A percentile compares a stretch with the other conserved stretches of the same genome.
These are phyloP conservation scores for Solanum arcanum DNA, from an alignment of 257 asterid species.

Conservation along the genomic window DNA sequence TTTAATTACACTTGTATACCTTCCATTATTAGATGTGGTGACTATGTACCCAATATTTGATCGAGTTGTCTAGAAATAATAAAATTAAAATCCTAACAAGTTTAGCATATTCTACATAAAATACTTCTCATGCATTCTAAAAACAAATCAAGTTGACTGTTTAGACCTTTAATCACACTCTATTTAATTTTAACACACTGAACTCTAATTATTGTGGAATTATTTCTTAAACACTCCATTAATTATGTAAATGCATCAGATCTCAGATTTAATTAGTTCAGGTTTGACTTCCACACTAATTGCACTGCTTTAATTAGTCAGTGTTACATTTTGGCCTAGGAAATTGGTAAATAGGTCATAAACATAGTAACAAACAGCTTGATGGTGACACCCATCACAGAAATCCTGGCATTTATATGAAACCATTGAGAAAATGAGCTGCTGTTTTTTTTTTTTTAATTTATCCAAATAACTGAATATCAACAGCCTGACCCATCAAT, in stretches of 20 bases:
- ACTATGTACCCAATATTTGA: neutral
- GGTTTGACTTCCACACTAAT: neutral
- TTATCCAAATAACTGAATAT: neutral
- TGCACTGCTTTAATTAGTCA: neutral
- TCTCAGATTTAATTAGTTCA: neutral
- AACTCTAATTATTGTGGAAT: neutral
- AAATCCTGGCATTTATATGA: neutral
- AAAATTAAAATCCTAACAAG: neutral
- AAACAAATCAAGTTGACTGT: neutral
- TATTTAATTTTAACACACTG: neutral
- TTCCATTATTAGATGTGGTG: neutral
- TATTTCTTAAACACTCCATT: neutral
- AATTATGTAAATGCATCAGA: neutral
- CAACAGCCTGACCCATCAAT: neutral
- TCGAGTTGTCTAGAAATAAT: neutral
- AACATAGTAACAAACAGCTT: neutral
- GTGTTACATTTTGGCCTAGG: neutral
- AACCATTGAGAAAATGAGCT: neutral
- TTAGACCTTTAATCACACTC: neutral
- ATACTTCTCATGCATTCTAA: neutral
- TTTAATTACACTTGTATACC: neutral
- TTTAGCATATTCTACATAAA: neutral
- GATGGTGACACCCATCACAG: neutral
- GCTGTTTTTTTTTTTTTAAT: neutral
- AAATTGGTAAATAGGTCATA: neutral